Evolutionary conservation across 106 monocot species (phyloP).

Genomic region (Dendrobium chrysotoxum): DNA sequence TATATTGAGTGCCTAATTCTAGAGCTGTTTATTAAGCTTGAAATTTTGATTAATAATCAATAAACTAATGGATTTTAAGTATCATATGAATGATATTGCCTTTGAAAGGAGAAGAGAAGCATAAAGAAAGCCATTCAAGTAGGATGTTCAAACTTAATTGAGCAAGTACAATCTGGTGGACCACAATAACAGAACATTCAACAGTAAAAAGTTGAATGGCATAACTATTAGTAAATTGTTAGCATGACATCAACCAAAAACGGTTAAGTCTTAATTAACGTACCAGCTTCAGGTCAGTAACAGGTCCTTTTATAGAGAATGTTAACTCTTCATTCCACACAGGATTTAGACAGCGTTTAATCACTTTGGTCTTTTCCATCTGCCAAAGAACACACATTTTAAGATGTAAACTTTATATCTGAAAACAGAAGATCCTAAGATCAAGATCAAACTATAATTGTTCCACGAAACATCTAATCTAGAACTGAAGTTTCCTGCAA

Average conservation of each 20-base stretch:
- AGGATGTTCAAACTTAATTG: too few species aligned
- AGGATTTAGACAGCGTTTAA: constrained; percentile 88
- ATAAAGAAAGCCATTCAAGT: neutral
- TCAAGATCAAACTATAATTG: neutral
- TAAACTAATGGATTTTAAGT: neutral
- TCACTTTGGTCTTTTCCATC: constrained; percentile 85
- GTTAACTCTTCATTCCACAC: constrained; percentile 94
- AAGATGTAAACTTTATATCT: neutral
- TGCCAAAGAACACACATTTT: constrained; percentile 14
- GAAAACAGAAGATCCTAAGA: neutral
- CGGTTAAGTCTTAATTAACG: constrained; percentile 3
- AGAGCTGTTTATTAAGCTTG: too few species aligned
- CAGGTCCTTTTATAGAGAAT: constrained; percentile 54
- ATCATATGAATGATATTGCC: neutral
- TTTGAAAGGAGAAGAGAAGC: neutral
- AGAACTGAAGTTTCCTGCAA: too few species aligned
- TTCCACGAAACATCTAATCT: neutral
- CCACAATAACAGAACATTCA: too few species aligned
- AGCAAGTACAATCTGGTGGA: too few species aligned
- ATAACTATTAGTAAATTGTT: too few species aligned
- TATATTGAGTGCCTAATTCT: too few species aligned
- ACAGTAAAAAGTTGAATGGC: too few species aligned
- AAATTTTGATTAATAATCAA: too few species aligned
- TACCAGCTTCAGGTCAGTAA: constrained; percentile 51
- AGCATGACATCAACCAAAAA: neutral